A percentile compares a stretch with the other conserved stretches of the same genome.
Evolutionary conservation across 2,329 filamentous ascomycete genomes (phyloP).

Genomic region (Geosmithia flava): DNA sequence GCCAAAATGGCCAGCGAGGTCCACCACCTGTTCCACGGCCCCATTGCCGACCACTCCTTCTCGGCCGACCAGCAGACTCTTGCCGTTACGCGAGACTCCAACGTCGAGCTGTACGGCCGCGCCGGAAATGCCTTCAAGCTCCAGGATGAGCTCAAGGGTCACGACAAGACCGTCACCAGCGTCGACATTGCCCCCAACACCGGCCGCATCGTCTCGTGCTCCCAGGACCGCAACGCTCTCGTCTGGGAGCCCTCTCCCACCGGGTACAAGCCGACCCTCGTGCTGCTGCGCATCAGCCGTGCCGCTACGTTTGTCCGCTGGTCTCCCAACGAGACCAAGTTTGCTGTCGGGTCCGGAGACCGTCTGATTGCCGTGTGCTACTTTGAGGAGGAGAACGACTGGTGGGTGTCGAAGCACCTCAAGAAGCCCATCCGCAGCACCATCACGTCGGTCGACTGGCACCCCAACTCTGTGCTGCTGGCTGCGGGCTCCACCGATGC

Average conservation of each 20-base stretch:
- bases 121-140: slow-evolving; percentile 66
- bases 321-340: slow-evolving; percentile 94
- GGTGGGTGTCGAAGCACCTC: slow-evolving; percentile 99
- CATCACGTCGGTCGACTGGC: slow-evolving; percentile 90
- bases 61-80: slow-evolving; percentile 80
- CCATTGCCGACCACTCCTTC: slow-evolving; percentile 97
- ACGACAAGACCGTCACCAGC: slow-evolving; percentile 93
- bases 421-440: slow-evolving; percentile 99
- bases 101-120: slow-evolving; percentile 75
- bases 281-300: slow-evolving; percentile 91
- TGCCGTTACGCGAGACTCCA: slow-evolving; percentile 81
- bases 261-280: slow-evolving; percentile 93
- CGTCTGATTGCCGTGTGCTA: slow-evolving; percentile 95
- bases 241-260: slow-evolving; percentile 92
- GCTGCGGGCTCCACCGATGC: slow-evolving; percentile 96
- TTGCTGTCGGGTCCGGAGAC: slow-evolving; percentile 92
- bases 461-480: slow-evolving; percentile 91
- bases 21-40: slow-evolving; percentile 91
- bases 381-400: slow-evolving; percentile 98
- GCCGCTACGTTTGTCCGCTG: slow-evolving; percentile 95
- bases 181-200: slow-evolving; percentile 88
- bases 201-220: slow-evolving; percentile 94
- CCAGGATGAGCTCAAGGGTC: slow-evolving; percentile 86
- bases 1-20: slow-evolving; percentile 71
- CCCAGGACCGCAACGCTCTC: slow-evolving; percentile 94